Evolutionary conservation across 306 rosid genomes (phyloP), one percentile per base, ranked within the genome.

Genomic region (Prunus salicina): DNA sequence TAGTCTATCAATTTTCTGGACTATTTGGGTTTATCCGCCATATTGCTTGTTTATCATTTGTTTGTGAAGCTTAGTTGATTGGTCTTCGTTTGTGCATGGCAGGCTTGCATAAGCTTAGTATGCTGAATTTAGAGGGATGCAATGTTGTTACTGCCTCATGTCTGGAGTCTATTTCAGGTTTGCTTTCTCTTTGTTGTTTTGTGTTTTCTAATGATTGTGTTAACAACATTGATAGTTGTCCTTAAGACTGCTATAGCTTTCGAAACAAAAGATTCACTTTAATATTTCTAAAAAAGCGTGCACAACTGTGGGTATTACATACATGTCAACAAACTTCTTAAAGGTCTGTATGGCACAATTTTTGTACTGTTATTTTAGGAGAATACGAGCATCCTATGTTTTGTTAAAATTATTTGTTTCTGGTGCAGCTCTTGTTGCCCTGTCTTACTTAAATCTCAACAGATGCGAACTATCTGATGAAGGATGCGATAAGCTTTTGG

Each of bases 51-150:
- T 41, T 43, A 12, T 34, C 47, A 64, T 52, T 71, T 52, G 73
- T 41, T 83, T 76, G 64, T 60, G 2, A 13, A 45, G 47, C 75
- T 22, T 6, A 47, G 4, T 25, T 70, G 65, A 69, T 77, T 67
- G 58, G 53, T 15, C 43, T 72, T 78, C 55, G 27, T 74, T 38
- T 72, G 58, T 82, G 82, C 67, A 30, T 79, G 71, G 63, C 86
- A 90, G 96, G 88, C 70, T 81, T 90, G 89, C 89, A 79, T 67
- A 84, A 78, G 79, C 96, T 90, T 62, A 67, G 76, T 19, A 71
- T 80, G 73, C 80, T 90, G 80, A 87, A 88, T 73, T 57, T 86
- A 75, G 96, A 88, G 80, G 89, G 92, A 52, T 90, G 96, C 86
- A 80, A 73, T 81, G 76, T 86, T 81, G 74, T 90, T 47, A 86